Conservation (phyloP, 176 grass and related monocot genomes). For the Avena atlantica region DNA sequence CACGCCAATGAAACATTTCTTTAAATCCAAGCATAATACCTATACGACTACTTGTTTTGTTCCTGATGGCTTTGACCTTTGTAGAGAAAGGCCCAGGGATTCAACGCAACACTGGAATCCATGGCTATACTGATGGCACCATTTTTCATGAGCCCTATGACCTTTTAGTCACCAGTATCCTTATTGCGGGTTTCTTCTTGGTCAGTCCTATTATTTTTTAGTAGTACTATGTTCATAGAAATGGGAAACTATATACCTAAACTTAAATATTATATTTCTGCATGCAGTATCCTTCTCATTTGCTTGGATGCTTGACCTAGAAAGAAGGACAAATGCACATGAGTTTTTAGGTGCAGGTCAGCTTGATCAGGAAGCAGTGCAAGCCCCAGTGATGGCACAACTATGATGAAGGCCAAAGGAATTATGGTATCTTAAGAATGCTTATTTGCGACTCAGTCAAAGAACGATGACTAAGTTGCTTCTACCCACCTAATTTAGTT, state of each 20-base stretch:
- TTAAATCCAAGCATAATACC: too few species aligned
- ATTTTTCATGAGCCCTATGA: slow-evolving; percentile 78
- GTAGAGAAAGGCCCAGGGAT: slow-evolving; percentile 68
- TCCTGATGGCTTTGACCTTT: too few species aligned
- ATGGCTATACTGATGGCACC: slow-evolving; percentile 69
- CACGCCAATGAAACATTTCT: too few species aligned
- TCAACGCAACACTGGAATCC: slow-evolving; percentile 61
- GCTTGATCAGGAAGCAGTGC: slow-evolving; percentile 31
- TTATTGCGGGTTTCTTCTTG: slow-evolving; percentile 70
- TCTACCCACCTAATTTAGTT: too few species aligned
- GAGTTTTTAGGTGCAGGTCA: not conserved
- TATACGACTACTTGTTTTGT: too few species aligned
- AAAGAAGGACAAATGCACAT: slow-evolving; percentile 7
- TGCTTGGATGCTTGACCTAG: slow-evolving; percentile 62
- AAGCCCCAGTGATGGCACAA: slow-evolving; percentile 50
- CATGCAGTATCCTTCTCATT: slow-evolving; percentile 26
- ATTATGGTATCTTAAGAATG: not conserved
- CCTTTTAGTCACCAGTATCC: slow-evolving; percentile 67
- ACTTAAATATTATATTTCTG: too few species aligned
- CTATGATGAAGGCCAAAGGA: slow-evolving; percentile 15
- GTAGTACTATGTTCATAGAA: not conserved
- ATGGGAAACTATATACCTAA: not conserved
- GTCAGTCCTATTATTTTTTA: slow-evolving; percentile 33
- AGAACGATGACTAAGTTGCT: too few species aligned
- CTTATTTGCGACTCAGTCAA: not conserved